A percentile compares a stretch with the other conserved stretches of the same genome.
phyloP scores from a whole-genome alignment of 2,329 filamentous ascomycete genomes.

The Fusarium lateritium region DNA sequence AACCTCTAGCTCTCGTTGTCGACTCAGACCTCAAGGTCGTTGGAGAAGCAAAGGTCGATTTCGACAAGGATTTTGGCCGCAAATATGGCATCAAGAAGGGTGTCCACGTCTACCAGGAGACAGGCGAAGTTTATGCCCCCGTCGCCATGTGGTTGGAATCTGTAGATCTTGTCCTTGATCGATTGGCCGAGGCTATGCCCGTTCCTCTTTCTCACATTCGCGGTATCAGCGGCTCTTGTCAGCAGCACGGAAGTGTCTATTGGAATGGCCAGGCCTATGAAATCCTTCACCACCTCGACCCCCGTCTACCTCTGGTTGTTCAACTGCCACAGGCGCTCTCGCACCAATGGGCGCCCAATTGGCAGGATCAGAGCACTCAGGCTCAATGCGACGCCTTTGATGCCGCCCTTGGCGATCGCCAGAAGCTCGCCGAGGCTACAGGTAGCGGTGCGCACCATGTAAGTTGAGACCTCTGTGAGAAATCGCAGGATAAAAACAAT shows the following conservation, averaged over 20 bases:
- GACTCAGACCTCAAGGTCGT: constrained; percentile 85
- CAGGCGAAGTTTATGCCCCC: constrained; percentile 92
- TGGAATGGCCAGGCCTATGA: constrained; percentile 82
- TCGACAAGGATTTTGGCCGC: constrained; percentile 83
- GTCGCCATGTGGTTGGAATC: constrained; percentile 96
- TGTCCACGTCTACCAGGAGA: constrained; percentile 83
- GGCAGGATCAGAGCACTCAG: constrained; percentile 98
- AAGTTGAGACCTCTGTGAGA: constrained; percentile 53
- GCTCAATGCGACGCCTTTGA: constrained; percentile 93
- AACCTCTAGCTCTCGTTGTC: constrained; percentile 80
- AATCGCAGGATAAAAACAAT: constrained; percentile 26
- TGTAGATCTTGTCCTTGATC: constrained; percentile 84
- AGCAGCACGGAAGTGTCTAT: constrained; percentile 98
- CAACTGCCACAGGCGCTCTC: constrained; percentile 83
- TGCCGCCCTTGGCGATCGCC: constrained; percentile 73
- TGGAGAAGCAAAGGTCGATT: constrained; percentile 92
- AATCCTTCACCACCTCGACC: constrained; percentile 73
- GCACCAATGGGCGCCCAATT: constrained; percentile 92
- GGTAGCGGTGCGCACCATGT: constrained; percentile 97
- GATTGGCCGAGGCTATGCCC: constrained; percentile 76
- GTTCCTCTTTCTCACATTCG: constrained; percentile 79
- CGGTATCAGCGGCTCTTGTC: constrained; percentile 91
- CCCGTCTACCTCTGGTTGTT: constrained; percentile 74
- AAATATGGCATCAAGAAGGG: constrained; percentile 90
- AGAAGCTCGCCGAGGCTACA: constrained; percentile 82